Percentiles rank a stretch among this genome's conserved stretches.
Evolutionary conservation across 805 yeast genomes (phyloP).

Genomic region (Wickerhamomyces subpelliculosus): DNA sequence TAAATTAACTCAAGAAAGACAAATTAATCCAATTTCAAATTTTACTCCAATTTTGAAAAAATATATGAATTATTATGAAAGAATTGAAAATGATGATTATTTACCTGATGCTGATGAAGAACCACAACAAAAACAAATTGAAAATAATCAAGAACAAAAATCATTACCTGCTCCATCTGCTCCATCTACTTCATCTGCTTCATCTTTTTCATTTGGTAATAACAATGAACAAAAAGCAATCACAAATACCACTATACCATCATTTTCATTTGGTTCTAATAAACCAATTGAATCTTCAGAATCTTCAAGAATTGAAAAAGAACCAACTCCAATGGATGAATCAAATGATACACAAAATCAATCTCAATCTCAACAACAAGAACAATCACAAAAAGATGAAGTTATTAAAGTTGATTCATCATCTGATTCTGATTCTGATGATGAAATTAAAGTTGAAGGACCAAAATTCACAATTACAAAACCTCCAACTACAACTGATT

Average conservation of each 20-base stretch:
- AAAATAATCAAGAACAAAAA: constrained; percentile 5
- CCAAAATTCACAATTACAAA: constrained; percentile 50
- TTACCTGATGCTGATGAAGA: constrained; percentile 15
- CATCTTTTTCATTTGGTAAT: not conserved
- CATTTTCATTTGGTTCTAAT: constrained; percentile 24
- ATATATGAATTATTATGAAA: constrained; percentile 46
- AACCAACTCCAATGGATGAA: constrained; percentile 9
- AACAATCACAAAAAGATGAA: constrained; percentile 1
- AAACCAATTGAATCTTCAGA: constrained; percentile 1
- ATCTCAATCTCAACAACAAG: not conserved
- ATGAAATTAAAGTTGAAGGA: constrained; percentile 64
- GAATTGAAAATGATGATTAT: constrained; percentile 25
- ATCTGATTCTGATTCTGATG: constrained; percentile 48
- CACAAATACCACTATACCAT: constrained; percentile 28
- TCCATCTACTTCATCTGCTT: not conserved
- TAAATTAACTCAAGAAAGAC: constrained; percentile 36
- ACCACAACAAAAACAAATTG: constrained; percentile 1
- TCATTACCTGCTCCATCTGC: constrained; percentile 10
- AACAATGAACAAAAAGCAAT: constrained; percentile 5
- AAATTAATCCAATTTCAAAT: constrained; percentile 44
- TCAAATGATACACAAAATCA: constrained; percentile 3
- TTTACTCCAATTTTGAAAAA: constrained; percentile 49
- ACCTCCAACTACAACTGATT: constrained; percentile 41
- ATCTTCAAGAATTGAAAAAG: constrained; percentile 2
- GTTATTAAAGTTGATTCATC: constrained; percentile 15